Evolutionary conservation across 2,329 filamentous ascomycete species (phyloP).

Genomic region (Furcasterigmium furcatum): DNA sequence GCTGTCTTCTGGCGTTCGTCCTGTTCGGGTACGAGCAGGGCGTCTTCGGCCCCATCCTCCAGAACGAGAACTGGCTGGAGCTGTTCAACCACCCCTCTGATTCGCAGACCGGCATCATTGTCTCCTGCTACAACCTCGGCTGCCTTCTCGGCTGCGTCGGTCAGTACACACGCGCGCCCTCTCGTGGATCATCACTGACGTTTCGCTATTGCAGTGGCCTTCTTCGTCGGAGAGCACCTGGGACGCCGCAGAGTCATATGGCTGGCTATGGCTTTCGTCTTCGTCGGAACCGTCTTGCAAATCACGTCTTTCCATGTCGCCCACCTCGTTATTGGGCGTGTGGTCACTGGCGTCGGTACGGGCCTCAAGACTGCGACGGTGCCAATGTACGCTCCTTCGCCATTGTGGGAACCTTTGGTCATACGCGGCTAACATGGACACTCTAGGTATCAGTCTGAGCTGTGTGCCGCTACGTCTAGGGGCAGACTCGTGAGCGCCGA

Average conservation of each 20-base stretch:
- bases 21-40: slow-evolving; percentile 44
- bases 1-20: slow-evolving; percentile 21
- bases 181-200: too few relatives aligned
- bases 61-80: slow-evolving; percentile 36
- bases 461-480: slow-evolving; percentile 36
- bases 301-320: slow-evolving; percentile 28
- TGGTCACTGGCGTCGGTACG: slow-evolving; percentile 37
- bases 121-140: slow-evolving; percentile 38
- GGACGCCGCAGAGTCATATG: slow-evolving; percentile 26
- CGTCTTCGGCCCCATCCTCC: slow-evolving; percentile 43
- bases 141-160: slow-evolving; percentile 29
- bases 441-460: slow-evolving; percentile 36
- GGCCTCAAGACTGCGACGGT: slow-evolving; percentile 30
- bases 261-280: slow-evolving; percentile 25
- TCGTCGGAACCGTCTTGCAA: slow-evolving; percentile 29
- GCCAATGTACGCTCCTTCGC: slow-evolving; percentile 27
- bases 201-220: slow-evolving; percentile 10
- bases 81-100: slow-evolving; percentile 32
- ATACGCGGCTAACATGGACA: background rate
- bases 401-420: too few relatives aligned
- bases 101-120: slow-evolving; percentile 35
- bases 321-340: slow-evolving; percentile 36
- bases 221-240: slow-evolving; percentile 25
- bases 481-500: slow-evolving; percentile 36
- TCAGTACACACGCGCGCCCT: background rate